Evolutionary conservation across 2,329 filamentous ascomycete species (phyloP).

Genomic region (Drechslera avenae): DNA sequence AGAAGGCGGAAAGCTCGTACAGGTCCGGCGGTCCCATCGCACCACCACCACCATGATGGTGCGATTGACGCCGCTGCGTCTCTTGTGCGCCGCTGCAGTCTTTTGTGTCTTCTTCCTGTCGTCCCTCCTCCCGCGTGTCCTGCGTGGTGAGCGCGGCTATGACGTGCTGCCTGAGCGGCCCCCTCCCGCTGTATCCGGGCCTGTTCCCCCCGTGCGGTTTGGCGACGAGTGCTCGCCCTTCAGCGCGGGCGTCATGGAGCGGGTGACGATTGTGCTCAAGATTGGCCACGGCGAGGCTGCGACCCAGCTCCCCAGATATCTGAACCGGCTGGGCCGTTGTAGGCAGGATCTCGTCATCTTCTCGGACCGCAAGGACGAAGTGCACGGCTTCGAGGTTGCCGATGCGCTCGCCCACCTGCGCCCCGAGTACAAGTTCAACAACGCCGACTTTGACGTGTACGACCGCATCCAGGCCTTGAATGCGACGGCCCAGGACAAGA

Average conservation of each 20-base stretch:
- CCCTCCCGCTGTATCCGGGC: constrained; percentile 23
- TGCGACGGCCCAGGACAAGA: constrained; percentile 46
- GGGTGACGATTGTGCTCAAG: constrained; percentile 62
- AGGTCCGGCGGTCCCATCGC: constrained; percentile 9
- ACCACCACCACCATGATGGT: constrained; percentile 40
- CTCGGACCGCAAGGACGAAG: constrained; percentile 62
- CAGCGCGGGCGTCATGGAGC: constrained; percentile 42
- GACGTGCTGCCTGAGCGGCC: constrained; percentile 38
- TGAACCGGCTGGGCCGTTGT: constrained; percentile 61
- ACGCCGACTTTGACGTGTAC: constrained; percentile 60
- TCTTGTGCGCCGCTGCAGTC: constrained; percentile 37
- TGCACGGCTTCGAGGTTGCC: constrained; percentile 56
- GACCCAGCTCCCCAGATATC: constrained; percentile 62
- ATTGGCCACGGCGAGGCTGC: constrained; percentile 63
- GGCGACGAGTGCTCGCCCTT: constrained; percentile 44
- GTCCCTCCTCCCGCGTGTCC: constrained; percentile 29
- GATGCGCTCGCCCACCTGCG: constrained; percentile 54
- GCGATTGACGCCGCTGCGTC: constrained; percentile 45
- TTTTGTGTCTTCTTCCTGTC: constrained; percentile 29
- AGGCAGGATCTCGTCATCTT: constrained; percentile 62
- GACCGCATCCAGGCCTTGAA: constrained; percentile 50
- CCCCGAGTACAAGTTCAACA: constrained; percentile 47
- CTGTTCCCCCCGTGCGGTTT: constrained; percentile 29
- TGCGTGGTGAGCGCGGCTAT: constrained; percentile 38
- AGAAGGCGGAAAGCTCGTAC: constrained; percentile 8